These are phyloP conservation scores for Nothophaeocryptopus gaeumannii DNA, from an alignment of 2,329 filamentous ascomycete species.

Conservation along the genomic window DNA sequence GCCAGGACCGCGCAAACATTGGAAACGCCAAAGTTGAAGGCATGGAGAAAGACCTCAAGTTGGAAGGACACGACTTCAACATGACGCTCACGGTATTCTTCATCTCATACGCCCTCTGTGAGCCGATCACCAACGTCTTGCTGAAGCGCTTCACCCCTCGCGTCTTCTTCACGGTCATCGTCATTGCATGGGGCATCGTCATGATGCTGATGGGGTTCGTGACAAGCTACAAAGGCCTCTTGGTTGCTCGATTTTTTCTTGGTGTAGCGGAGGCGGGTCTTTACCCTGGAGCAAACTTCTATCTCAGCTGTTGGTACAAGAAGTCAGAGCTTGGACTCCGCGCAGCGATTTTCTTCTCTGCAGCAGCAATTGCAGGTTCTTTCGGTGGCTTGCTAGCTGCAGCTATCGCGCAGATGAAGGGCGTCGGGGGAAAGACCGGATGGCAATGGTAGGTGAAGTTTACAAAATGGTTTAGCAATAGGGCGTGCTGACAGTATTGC, in stretches of 20 bases:
- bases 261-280: constrained; percentile 32
- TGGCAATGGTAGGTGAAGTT: constrained; percentile 36
- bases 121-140: constrained; percentile 74
- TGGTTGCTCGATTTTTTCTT: constrained; percentile 32
- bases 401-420: constrained; percentile 68
- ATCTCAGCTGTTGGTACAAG: constrained; percentile 81
- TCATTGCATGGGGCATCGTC: constrained; percentile 63
- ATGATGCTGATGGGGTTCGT: constrained; percentile 28
- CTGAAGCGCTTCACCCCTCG: constrained; percentile 73
- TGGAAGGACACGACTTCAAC: constrained; percentile 69
- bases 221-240: constrained; percentile 30
- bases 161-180: constrained; percentile 71
- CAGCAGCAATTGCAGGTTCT: constrained; percentile 73
- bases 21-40: constrained; percentile 63
- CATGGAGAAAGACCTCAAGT: constrained; percentile 56
- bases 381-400: constrained; percentile 73
- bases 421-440: constrained; percentile 51
- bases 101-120: constrained; percentile 77
- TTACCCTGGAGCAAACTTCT: constrained; percentile 75
- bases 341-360: constrained; percentile 77
- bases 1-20: constrained; percentile 16
- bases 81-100: constrained; percentile 79
- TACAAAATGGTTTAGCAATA: neutral
- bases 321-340: constrained; percentile 66
- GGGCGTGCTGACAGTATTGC: constrained; percentile 1